Evolutionary conservation across 495 filamentous ascomycete species (phyloP).

Genomic region (Immersiella caudata): DNA sequence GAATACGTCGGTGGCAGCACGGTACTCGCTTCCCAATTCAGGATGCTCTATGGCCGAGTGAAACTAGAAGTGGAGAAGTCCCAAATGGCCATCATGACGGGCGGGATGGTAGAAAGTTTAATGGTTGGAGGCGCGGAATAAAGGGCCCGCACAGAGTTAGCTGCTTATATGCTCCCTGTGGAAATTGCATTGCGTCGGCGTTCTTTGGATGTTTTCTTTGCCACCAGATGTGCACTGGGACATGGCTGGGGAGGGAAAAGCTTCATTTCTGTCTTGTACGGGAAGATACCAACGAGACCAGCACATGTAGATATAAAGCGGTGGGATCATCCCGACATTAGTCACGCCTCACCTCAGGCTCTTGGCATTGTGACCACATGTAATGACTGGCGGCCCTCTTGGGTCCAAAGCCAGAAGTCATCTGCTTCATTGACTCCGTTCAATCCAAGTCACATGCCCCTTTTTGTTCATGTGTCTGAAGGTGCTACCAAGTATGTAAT

Average conservation of each 20-base stretch:
- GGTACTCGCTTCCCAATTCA: slow-evolving; percentile 69
- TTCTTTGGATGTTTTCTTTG: slow-evolving; percentile 17
- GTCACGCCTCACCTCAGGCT: not conserved
- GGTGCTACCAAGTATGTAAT: too few relatives aligned
- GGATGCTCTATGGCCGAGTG: slow-evolving; percentile 66
- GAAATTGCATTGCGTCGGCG: slow-evolving; percentile 23
- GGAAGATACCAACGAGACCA: not conserved
- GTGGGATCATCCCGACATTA: not conserved
- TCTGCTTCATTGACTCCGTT: too few relatives aligned
- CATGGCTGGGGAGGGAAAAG: slow-evolving; percentile 1
- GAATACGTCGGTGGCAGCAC: slow-evolving; percentile 73
- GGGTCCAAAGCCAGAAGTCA: too few relatives aligned
- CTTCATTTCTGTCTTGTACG: not conserved
- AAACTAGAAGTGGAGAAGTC: slow-evolving; percentile 76
- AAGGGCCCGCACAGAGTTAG: not conserved
- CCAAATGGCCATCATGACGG: slow-evolving; percentile 74
- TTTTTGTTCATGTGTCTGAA: too few relatives aligned
- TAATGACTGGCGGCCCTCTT: not conserved
- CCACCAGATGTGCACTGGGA: not conserved
- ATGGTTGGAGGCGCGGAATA: slow-evolving; percentile 35
- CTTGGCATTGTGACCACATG: not conserved
- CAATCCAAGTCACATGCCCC: too few relatives aligned
- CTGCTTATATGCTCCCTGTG: not conserved
- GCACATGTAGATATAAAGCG: not conserved
- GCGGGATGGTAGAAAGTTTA: slow-evolving; percentile 84